Evolutionary conservation across 805 yeast species (phyloP), one percentile per base, ranked within the genome.

Genomic region (Sugiyamaella floridensis): DNA sequence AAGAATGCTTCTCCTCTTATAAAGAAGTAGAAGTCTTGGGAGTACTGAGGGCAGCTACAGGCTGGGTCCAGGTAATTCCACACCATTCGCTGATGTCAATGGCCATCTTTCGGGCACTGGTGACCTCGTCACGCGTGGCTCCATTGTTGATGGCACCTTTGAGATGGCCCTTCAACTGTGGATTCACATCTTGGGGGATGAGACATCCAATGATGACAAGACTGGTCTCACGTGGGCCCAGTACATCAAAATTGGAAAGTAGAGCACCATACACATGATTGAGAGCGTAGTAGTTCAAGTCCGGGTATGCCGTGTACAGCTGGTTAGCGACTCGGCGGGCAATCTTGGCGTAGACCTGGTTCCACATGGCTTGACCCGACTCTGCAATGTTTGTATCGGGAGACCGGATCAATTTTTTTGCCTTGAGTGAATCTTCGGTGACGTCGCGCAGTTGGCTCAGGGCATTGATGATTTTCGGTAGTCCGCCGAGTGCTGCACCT

Each of bases 101-200:
- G 3, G 85, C 82, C 70, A 89, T 62, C 12, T 70, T 71, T 48
- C 95, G 74, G 10, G 81, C 77, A 1, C 80, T 80, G 48, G 74
- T 72, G 29, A 89, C 72, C 54, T 85, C 85, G 49, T 82, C 86
- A 28, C 66, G 62, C 9, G 85, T 73, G 8, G 86, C 85, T 0
- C 96, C 96, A 28, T 81, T 78, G 62, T 88, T 89, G 48, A 82
- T 56, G 0, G 96, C 97, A 0, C 97, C 97, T 65, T 77, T 80
- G 55, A 90, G 74, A 65, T 90, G 97, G 0, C 97, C 97, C 68
- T 88, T 86, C 58, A 90, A 74, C 62, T 90, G 97, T 0, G 96
- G 96, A 59, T 86, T 88, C 10, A 90, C 97, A 67, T 90, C 95
- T 64, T 88, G 96, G 1, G 97, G 97, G 10, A 90, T 82, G 58